Evolutionary conservation across 768 basidiomycete species (phyloP).

Genomic region (Podaxis sp.): DNA sequence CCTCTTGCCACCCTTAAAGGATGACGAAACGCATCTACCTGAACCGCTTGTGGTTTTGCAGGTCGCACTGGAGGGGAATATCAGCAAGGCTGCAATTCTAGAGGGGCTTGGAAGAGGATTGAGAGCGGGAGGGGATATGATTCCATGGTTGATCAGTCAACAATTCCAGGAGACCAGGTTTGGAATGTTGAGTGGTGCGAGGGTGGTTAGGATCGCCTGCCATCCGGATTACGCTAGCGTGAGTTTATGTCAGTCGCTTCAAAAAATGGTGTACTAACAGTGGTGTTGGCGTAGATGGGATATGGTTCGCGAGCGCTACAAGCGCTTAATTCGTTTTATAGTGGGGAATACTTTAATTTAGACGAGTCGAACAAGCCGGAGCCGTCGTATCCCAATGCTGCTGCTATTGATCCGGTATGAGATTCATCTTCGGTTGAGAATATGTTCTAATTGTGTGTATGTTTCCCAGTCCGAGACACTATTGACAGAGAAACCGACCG

Average conservation of each 20-base stretch:
- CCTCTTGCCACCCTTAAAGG: constrained; percentile 85
- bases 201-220: constrained; percentile 89
- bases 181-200: constrained; percentile 83
- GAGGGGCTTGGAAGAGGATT: constrained; percentile 81
- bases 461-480: constrained; percentile 38
- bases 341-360: constrained; percentile 86
- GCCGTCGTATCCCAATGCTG: constrained; percentile 56
- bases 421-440: background rate
- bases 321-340: constrained; percentile 85
- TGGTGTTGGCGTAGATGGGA: constrained; percentile 68
- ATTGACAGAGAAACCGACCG: constrained; percentile 70
- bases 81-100: constrained; percentile 80
- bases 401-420: constrained; percentile 41
- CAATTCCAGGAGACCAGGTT: constrained; percentile 97
- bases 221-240: constrained; percentile 95
- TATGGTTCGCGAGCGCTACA: constrained; percentile 90
- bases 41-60: constrained; percentile 95
- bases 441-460: background rate
- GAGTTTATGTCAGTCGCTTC: constrained; percentile 23
- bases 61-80: constrained; percentile 92
- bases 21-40: constrained; percentile 86
- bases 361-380: constrained; percentile 60
- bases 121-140: constrained; percentile 92
- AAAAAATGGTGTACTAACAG: background rate
- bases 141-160: constrained; percentile 93